Evolutionary conservation across 1,284 basidiomycete genomes (phyloP), one percentile per base, ranked within the genome.

Genomic region (Kwoniella shivajii): DNA sequence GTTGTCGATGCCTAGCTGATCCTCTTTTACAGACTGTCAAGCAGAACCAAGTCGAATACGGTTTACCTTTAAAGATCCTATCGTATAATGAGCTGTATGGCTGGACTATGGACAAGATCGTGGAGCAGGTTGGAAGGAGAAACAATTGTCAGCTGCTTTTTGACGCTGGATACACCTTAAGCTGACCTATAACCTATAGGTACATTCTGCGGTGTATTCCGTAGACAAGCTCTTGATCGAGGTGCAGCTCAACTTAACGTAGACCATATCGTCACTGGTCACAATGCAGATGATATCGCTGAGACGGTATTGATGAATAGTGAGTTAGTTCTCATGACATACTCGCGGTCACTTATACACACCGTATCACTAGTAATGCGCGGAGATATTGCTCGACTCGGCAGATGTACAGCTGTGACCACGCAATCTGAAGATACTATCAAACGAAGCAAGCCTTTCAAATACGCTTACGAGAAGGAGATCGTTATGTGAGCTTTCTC

Each of bases 231-330:
- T 2, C 83, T 99, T 16, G 95, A 99, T 78, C 83, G 95, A 56
- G 95, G 95, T 0, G 96, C 95, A 1, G 86, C 89, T 1, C 85
- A 87, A 69, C 80, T 99, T 31, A 83, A 86, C 29, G 93, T 99
- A 7, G 93, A 98, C 68, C 96, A 99, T 72, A 98, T 99, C 60
- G 94, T 99, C 2, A 99, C 95, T 0, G 95, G 95, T 0, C 95
- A 99, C 78, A 99, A 99, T 73, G 95, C 95, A 31, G 95, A 99
- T 70, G 95, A 99, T 77, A 94, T 99, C 44, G 95, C 95, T 7
- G 95, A 99, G 80, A 99, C 95, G 0, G 90, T 99, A 0, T 79
- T 99, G 16, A 99, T 99, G 95, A 99, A 99, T 72, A 91, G 93
- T 94, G 56, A 65, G 88, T 80, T 29, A 18, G 1, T 13, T 31